Evolutionary conservation across 345 rosid species (phyloP).

Genomic region (Salix caprea): DNA sequence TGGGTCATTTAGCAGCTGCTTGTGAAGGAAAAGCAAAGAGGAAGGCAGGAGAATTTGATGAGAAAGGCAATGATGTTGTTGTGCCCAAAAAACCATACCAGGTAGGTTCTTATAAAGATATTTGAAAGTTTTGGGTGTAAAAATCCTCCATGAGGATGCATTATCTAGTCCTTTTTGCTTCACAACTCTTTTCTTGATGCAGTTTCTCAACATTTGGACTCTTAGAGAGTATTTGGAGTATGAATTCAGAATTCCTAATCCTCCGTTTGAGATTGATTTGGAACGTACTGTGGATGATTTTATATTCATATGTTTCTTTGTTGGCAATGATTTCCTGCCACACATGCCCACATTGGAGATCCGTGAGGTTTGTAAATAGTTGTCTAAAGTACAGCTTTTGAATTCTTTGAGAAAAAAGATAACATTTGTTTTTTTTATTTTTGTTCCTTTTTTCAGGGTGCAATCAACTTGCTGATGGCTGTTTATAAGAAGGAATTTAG

Average conservation of each 20-base stretch:
- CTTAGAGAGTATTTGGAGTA: slow-evolving; percentile 87
- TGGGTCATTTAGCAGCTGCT: slow-evolving; percentile 82
- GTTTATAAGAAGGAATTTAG: slow-evolving; percentile 83
- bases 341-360: slow-evolving; percentile 98
- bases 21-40: slow-evolving; percentile 89
- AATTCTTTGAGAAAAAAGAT: background rate
- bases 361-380: slow-evolving; percentile 67
- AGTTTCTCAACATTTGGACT: slow-evolving; percentile 92
- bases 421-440: background rate
- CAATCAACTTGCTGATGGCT: slow-evolving; percentile 75
- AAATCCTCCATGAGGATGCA: background rate
- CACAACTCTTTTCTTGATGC: slow-evolving; percentile 19
- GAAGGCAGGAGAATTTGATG: slow-evolving; percentile 89
- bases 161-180: background rate
- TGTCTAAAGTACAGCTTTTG: background rate
- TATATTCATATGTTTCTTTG: slow-evolving; percentile 93
- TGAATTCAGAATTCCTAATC: slow-evolving; percentile 60
- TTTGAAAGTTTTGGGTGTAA: background rate
- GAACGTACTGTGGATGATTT: slow-evolving; percentile 90
- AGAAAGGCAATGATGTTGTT: slow-evolving; percentile 59
- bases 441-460: slow-evolving; percentile 56
- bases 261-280: slow-evolving; percentile 46
- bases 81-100: slow-evolving; percentile 85
- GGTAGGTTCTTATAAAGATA: slow-evolving; percentile 34
- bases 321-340: slow-evolving; percentile 96